These are phyloP conservation scores for Malus fusca DNA, from an alignment of 306 rosid species.

Conservation along the genomic window DNA sequence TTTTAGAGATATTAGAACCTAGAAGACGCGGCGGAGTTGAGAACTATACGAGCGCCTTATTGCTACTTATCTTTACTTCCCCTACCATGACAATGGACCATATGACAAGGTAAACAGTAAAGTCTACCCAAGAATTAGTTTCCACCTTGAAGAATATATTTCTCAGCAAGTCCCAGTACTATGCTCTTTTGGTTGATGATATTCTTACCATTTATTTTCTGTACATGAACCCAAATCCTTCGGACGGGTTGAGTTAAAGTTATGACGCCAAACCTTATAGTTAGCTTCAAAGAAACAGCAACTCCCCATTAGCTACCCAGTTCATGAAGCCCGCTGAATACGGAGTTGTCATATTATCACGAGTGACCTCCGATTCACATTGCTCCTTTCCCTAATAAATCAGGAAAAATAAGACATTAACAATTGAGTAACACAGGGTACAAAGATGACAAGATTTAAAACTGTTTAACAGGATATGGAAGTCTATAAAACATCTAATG, in stretches of 20 bases:
- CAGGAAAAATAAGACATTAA: not conserved
- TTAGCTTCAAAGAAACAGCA: slow-evolving; percentile 15
- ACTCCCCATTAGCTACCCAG: slow-evolving; percentile 26
- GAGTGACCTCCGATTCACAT: not conserved
- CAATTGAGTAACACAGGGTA: not conserved
- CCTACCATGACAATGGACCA: not conserved
- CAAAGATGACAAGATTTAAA: not conserved
- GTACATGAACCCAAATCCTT: slow-evolving; percentile 22
- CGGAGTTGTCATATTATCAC: not conserved
- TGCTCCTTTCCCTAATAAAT: slow-evolving; percentile 36
- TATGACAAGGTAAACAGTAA: not conserved
- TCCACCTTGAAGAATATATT: not conserved
- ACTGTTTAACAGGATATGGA: not conserved
- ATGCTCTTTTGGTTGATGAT: not conserved
- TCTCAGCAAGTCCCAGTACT: not conserved
- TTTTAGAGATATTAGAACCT: not conserved
- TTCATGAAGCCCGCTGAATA: slow-evolving; percentile 2
- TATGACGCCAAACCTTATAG: slow-evolving; percentile 6
- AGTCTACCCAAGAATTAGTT: slow-evolving; percentile 1
- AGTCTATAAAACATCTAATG: not conserved
- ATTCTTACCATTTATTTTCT: slow-evolving; percentile 24
- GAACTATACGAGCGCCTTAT: not conserved
- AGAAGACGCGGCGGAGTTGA: not conserved
- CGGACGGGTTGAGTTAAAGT: slow-evolving; percentile 15
- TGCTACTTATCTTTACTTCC: not conserved